Conservation (phyloP, 192 early-diverging fungal genomes). For the Endogone sp. region DNA sequence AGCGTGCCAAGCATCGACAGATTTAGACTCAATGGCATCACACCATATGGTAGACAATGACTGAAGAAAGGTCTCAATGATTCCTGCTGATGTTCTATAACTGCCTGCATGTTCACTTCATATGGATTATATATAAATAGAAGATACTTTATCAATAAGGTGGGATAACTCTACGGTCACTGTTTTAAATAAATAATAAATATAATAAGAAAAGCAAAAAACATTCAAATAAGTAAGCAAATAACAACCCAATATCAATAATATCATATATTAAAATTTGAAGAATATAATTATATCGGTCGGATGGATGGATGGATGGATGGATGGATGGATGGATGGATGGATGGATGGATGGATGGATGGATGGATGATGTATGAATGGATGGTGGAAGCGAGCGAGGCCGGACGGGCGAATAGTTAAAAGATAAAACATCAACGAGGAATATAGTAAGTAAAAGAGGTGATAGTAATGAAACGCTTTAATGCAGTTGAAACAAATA, state of each 20-base stretch:
- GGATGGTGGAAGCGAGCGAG: too few species aligned
- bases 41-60: background rate
- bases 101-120: background rate
- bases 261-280: background rate
- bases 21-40: background rate
- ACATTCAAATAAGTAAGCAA: background rate
- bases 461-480: too few species aligned
- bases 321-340: too few species aligned
- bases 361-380: too few species aligned
- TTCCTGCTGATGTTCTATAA: background rate
- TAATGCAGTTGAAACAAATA: too few species aligned
- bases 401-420: too few species aligned
- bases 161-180: background rate
- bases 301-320: too few species aligned
- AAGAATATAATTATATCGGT: background rate
- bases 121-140: background rate
- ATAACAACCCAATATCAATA: background rate
- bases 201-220: too few species aligned
- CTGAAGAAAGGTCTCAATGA: background rate
- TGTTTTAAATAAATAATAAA: too few species aligned
- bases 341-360: too few species aligned
- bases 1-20: constrained; percentile 1
- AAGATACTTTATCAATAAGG: background rate
- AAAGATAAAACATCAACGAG: too few species aligned
- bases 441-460: too few species aligned